These are phyloP conservation scores for Calocybe cyanea DNA, from an alignment of 768 basidiomycete species.

Conservation along the genomic window DNA sequence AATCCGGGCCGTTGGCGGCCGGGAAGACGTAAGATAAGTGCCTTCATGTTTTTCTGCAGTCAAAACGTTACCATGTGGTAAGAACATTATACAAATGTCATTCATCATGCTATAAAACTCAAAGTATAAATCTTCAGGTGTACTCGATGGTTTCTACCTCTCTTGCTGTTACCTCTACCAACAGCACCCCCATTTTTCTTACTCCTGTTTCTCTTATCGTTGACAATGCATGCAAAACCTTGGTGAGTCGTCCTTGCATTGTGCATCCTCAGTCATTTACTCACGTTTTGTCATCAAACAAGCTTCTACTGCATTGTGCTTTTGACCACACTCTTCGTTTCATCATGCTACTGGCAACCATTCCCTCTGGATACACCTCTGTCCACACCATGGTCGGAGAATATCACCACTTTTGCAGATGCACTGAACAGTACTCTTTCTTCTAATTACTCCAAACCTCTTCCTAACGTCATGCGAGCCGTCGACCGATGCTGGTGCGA, in stretches of 20 bases:
- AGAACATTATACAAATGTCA: constrained; percentile 19
- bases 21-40: background rate
- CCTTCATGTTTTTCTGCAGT: background rate
- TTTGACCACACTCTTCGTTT: constrained; percentile 77
- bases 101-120: background rate
- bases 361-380: constrained; percentile 63
- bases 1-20: constrained; percentile 1
- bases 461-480: constrained; percentile 59
- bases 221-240: constrained; percentile 78
- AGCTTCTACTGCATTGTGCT: constrained; percentile 89
- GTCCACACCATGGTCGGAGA: constrained; percentile 60
- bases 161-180: constrained; percentile 73
- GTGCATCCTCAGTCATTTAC: background rate
- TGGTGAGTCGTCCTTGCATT: constrained; percentile 50
- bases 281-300: constrained; percentile 5
- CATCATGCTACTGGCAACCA: constrained; percentile 89
- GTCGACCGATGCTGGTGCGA: constrained; percentile 89
- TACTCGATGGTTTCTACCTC: constrained; percentile 81
- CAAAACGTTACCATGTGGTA: constrained; percentile 47
- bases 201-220: constrained; percentile 69
- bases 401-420: constrained; percentile 70
- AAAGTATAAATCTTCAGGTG: constrained; percentile 52
- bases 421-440: constrained; percentile 52
- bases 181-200: constrained; percentile 80
- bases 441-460: constrained; percentile 33